Base-by-base conservation (phyloP, 345 rosid species). In the Salix udensis region DNA sequence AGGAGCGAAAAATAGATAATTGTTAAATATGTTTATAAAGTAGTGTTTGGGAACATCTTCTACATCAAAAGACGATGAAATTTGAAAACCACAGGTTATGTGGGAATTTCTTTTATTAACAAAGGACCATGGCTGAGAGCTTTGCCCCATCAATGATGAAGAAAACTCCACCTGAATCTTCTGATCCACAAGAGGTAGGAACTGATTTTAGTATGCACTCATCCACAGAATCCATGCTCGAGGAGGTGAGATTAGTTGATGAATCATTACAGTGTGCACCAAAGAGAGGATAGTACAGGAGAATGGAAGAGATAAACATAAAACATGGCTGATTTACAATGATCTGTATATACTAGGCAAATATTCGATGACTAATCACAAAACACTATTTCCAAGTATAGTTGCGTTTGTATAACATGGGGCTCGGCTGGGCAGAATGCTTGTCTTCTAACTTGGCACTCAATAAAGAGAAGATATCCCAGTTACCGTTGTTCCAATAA, bases 381-480 rank as follows among this genome's bases (percentile, higher is more conserved):
- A 7, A 23, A 53, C 10, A 11, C 28, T 31, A 64, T 64, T 64
- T 64, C 67, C 67, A 64, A 28, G 28, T 64, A 64, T 28, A 16
- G 37, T 64, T 30, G 67, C 67, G 67, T 13, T 1, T 64, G 39
- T 16, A 24, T 12, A 26, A 2, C 6, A 4, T 14, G 1, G 21
- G 67, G 67, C 67, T 64, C 30, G 7, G 0, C 39, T 11, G 61
- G 61, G 67, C 21, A 15, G n/a, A 21, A 16, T 21, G 53, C 53
- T 52, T 31, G n/a, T 34, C 76, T 23, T 46, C 77, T 46, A 50
- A 16, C 5, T 39, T 74, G 70, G 48, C 31, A n/a, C 60, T 39
- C 39, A 65, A 58, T 16, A 68, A 13, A 21, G 62, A 8, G 55
- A 42, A 76, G 23, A 53, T 23, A 68, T 76, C 78, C 72, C 24